Evolutionary conservation across 108 stramenopile genomes (phyloP), one percentile per base, ranked within the genome.

Genomic region (Nitzschia inconspicua): DNA sequence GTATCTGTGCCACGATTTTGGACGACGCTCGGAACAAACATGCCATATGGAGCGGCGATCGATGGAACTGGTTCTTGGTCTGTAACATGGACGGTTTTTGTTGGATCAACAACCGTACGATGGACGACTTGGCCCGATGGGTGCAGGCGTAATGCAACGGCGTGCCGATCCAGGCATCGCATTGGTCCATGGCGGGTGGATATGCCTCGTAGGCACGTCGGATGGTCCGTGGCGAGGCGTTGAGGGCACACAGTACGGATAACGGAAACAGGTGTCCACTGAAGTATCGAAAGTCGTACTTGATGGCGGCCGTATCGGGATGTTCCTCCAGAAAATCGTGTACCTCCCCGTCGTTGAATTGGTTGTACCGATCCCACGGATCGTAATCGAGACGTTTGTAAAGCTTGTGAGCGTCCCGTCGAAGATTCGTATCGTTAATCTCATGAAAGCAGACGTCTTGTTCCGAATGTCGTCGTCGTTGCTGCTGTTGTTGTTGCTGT

Each of bases 101-200:
- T 29, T 67, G 40, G 25, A 47, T 48, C 56, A 69, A 53, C 16
- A 59, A 69, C 24, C 42, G 18, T 1, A 69, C 50, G 4, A 69
- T 50, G 9, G 40, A 27, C 26, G 28, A 14, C 13, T 36, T 31
- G 4, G 47, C 68, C 9, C 52, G 16, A 30, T 63, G 56, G 10
- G 49, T 28, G 40, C 70, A 71, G 3, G 70, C 70, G 22, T 63
- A 63, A 25, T 71, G 70, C 35, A 71, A 35, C 3, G 70, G 70
- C 28, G 62, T 54, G 19, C 62, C 62, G 18, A 60, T 30, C 49
- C 58, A 60, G 11, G 19, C 47, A 18, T 60, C 59, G 8, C 26
- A 46, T 27, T 60, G 59, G 9, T 43, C 14, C 20, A 69, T 8
- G 6, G 68, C 68, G 9, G 31, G 46, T 8, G 58, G 58, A 44